A percentile compares a stretch with the other conserved stretches of the same genome.
These are phyloP conservation scores for Monosporozyma servazzii DNA, from an alignment of 805 yeast genomes.

Conservation along the genomic window DNA sequence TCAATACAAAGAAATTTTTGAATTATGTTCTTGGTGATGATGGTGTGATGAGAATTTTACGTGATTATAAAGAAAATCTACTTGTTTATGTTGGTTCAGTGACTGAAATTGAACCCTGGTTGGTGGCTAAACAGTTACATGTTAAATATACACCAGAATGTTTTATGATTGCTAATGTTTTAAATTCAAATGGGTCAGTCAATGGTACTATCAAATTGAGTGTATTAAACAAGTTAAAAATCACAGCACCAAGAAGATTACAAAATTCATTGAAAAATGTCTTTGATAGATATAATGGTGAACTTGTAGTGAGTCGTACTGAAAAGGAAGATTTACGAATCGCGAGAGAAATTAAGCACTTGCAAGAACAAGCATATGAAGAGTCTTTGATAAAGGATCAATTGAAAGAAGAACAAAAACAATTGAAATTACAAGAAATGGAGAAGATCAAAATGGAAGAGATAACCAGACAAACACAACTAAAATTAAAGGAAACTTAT, in stretches of 20 bases:
- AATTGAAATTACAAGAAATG: slow-evolving; percentile 6
- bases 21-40: slow-evolving; percentile 39
- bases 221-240: slow-evolving; percentile 24
- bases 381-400: slow-evolving; percentile 50
- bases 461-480: slow-evolving; percentile 7
- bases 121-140: slow-evolving; percentile 48
- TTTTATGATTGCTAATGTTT: slow-evolving; percentile 45
- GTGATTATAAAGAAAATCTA: slow-evolving; percentile 34
- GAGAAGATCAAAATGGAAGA: background rate
- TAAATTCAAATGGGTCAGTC: slow-evolving; percentile 34
- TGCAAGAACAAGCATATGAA: slow-evolving; percentile 61
- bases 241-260: slow-evolving; percentile 27
- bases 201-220: slow-evolving; percentile 30
- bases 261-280: slow-evolving; percentile 33
- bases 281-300: slow-evolving; percentile 51
- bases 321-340: slow-evolving; percentile 53
- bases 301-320: slow-evolving; percentile 46
- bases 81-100: slow-evolving; percentile 58
- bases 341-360: slow-evolving; percentile 48
- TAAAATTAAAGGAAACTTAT: slow-evolving; percentile 12
- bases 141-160: slow-evolving; percentile 49
- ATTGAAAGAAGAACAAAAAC: slow-evolving; percentile 40
- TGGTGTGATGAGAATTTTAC: slow-evolving; percentile 33
- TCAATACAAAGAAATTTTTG: slow-evolving; percentile 34
- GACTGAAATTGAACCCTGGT: slow-evolving; percentile 54